Evolutionary conservation across 768 basidiomycete genomes (phyloP).

Genomic region (Tricholoma sp.): DNA sequence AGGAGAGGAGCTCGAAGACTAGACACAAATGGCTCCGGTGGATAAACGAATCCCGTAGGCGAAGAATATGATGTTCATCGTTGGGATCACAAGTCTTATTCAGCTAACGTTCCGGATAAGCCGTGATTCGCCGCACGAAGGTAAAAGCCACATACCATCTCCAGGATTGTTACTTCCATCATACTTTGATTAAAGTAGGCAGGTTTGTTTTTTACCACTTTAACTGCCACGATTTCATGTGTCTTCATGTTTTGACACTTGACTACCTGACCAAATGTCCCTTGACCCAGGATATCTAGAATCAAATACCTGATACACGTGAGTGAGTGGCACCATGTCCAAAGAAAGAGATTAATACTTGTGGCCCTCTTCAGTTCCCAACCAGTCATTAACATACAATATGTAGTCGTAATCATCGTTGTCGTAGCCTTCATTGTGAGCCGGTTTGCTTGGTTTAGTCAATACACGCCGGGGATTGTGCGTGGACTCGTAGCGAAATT

Average conservation of each 20-base stretch:
- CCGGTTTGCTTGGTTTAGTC: slow-evolving; percentile 95
- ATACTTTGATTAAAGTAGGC: slow-evolving; percentile 99
- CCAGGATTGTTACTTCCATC: slow-evolving; percentile 99
- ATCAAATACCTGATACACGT: slow-evolving; percentile 73
- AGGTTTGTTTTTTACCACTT: slow-evolving; percentile 99
- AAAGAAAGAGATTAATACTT: slow-evolving; percentile 52
- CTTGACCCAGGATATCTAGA: slow-evolving; percentile 96
- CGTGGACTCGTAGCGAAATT: slow-evolving; percentile 90
- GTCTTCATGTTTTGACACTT: slow-evolving; percentile 99
- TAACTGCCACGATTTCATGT: slow-evolving; percentile 97
- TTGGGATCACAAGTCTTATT: slow-evolving; percentile 92
- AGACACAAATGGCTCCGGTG: slow-evolving; percentile 96
- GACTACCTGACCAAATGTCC: slow-evolving; percentile 98
- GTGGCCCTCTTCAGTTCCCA: slow-evolving; percentile 92
- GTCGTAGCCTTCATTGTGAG: slow-evolving; percentile 95
- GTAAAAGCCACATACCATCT: slow-evolving; percentile 61
- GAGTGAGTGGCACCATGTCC: slow-evolving; percentile 8
- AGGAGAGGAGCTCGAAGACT: slow-evolving; percentile 94
- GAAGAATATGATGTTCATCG: slow-evolving; percentile 95
- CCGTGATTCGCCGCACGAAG: slow-evolving; percentile 3
- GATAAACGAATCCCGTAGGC: slow-evolving; percentile 93
- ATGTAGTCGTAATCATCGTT: slow-evolving; percentile 99
- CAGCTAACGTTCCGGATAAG: slow-evolving; percentile 47
- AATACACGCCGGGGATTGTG: slow-evolving; percentile 95
- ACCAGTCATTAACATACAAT: slow-evolving; percentile 96